Evolutionary conservation across 495 filamentous ascomycete genomes (phyloP), one percentile per base, ranked within the genome.

Genomic region (Tuber microsphaerosporum): DNA sequence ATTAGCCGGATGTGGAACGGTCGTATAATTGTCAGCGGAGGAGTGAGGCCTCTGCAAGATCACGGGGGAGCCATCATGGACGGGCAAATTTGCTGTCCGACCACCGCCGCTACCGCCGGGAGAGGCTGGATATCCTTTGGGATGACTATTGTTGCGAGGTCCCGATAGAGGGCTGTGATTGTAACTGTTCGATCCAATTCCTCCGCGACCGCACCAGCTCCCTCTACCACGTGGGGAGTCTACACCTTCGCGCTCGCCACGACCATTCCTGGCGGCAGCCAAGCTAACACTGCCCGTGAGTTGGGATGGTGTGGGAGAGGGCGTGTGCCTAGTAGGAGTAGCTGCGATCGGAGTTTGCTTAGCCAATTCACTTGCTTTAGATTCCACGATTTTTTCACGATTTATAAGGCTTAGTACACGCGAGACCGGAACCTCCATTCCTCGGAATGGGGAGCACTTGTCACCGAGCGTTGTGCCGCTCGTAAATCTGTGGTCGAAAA

Each of bases 1-100:
- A 48, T 77, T 88, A 42, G 91, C 83, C 0, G 94, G 94, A 7
- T 94, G 95, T 4, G 95, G 93, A 14, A 94, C 92, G 71, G 89
- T 89, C 46, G 86, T 86, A 80, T 95, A 97, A 73, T 84, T 16
- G 65, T 86, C 79, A 89, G 86, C 39, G 88, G 88, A 41, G 84
- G 85, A 83, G 22, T 81, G 79, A 6, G 79, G 70, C 37, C 79
- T 75, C 37, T 81, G 79, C 74, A 81, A 77, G 48, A 81, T 81
- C 39, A 81, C 79, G 10, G 79, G 79, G 2, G 72, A 69, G 5
- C 77, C 72, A 8, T 71, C 77, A 43, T 71, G 71, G 65, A 75
- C 65, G 14, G 71, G 45, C 37, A 73, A 51, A 90, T 73, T 86
- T 84, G 5, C 87, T 84, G 79, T 89, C 88, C 76, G 87, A 22